Evolutionary conservation across 129 eudicot genomes (phyloP).

Genomic region (Lactuca sativa): DNA sequence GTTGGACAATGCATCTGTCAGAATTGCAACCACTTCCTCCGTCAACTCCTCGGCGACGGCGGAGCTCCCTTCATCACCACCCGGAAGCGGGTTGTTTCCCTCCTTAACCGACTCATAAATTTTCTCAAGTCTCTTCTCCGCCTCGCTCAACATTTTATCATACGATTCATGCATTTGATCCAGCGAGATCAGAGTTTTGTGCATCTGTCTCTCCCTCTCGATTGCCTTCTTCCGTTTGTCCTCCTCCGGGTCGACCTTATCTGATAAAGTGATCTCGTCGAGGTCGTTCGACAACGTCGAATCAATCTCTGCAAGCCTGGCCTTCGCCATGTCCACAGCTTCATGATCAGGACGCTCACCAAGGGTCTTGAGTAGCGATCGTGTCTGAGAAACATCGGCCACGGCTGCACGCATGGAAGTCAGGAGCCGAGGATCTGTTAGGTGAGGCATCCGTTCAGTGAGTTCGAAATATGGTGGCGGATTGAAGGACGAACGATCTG

Average conservation of each 20-base stretch:
- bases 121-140: slow-evolving; percentile 76
- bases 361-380: slow-evolving; percentile 55
- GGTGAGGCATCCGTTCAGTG: slow-evolving; percentile 74
- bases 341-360: slow-evolving; percentile 89
- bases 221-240: slow-evolving; percentile 42
- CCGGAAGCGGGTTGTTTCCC: slow-evolving; percentile 9
- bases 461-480: slow-evolving; percentile 61
- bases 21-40: slow-evolving; percentile 70
- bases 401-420: slow-evolving; percentile 73
- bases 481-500: neutral
- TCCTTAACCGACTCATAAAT: slow-evolving; percentile 60
- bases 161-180: slow-evolving; percentile 82
- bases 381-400: slow-evolving; percentile 67
- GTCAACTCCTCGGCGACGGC: slow-evolving; percentile 43
- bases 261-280: slow-evolving; percentile 52
- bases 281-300: slow-evolving; percentile 34
- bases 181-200: slow-evolving; percentile 57
- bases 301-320: slow-evolving; percentile 58
- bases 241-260: slow-evolving; percentile 27
- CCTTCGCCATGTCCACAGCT: slow-evolving; percentile 63
- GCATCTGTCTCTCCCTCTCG: slow-evolving; percentile 53
- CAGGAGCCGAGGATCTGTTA: slow-evolving; percentile 56
- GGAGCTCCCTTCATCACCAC: slow-evolving; percentile 23
- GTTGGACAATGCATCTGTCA: slow-evolving; percentile 49
- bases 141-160: slow-evolving; percentile 67